Conservation (phyloP, 495 filamentous ascomycete genomes). For the Polyplosphaeria fusca region DNA sequence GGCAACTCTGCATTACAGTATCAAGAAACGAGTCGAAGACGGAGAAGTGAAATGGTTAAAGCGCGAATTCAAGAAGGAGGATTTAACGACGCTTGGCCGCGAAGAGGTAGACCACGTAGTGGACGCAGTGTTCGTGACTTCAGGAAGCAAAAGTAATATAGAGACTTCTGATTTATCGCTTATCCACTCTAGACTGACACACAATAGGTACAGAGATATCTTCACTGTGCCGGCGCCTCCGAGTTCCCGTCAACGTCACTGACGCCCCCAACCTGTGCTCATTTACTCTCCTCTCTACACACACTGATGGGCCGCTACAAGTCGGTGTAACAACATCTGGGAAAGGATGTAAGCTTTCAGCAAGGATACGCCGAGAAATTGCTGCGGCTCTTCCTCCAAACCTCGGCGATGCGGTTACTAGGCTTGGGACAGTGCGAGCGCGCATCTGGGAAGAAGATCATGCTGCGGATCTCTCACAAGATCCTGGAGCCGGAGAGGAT, state of each 20-base stretch:
- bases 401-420: slow-evolving; percentile 78
- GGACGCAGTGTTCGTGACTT: slow-evolving; percentile 89
- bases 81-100: slow-evolving; percentile 73
- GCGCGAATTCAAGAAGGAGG: slow-evolving; percentile 66
- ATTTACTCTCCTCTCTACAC: slow-evolving; percentile 83
- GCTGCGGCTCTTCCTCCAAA: slow-evolving; percentile 70
- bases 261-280: slow-evolving; percentile 86
- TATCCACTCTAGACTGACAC: slow-evolving; percentile 3
- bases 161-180: too few relatives aligned
- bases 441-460: slow-evolving; percentile 79
- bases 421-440: slow-evolving; percentile 72
- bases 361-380: slow-evolving; percentile 85
- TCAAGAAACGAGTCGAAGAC: slow-evolving; percentile 69
- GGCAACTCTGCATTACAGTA: slow-evolving; percentile 64
- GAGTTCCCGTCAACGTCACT: slow-evolving; percentile 89
- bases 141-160: slow-evolving; percentile 53
- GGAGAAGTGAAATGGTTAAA: slow-evolving; percentile 69
- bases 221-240: slow-evolving; percentile 66
- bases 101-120: slow-evolving; percentile 75
- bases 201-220: slow-evolving; percentile 65
- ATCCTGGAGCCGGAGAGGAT: slow-evolving; percentile 68
- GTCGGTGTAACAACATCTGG: slow-evolving; percentile 96
- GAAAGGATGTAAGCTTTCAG: slow-evolving; percentile 89
- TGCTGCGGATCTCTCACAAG: slow-evolving; percentile 46
- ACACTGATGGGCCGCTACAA: slow-evolving; percentile 87